These are phyloP conservation scores for Physocladia obscura DNA, from an alignment of 192 early-diverging fungal species.

Conservation along the genomic window DNA sequence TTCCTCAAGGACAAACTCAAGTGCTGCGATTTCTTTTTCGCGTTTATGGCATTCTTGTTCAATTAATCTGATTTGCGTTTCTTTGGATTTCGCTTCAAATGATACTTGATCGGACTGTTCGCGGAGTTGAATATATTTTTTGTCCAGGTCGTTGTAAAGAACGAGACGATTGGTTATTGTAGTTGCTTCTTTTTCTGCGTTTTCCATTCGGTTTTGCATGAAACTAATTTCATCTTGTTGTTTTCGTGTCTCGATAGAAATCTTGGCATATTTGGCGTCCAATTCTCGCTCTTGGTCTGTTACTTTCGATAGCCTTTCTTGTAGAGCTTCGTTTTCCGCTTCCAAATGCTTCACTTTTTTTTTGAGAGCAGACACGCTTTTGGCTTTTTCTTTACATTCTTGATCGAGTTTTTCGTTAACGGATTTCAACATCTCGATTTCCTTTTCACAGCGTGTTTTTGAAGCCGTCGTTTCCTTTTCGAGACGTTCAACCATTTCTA, in stretches of 20 bases:
- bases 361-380: slow-evolving; percentile 15
- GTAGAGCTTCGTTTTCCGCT: slow-evolving; percentile 25
- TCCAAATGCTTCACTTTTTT: slow-evolving; percentile 33
- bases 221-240: slow-evolving; percentile 24
- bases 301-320: neutral
- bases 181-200: slow-evolving; percentile 31
- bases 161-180: slow-evolving; percentile 26
- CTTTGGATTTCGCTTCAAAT: slow-evolving; percentile 24
- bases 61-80: neutral
- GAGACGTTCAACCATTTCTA: slow-evolving; percentile 34
- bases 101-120: slow-evolving; percentile 29
- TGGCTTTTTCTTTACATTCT: slow-evolving; percentile 34
- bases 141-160: slow-evolving; percentile 32
- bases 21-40: slow-evolving; percentile 20
- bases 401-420: slow-evolving; percentile 14
- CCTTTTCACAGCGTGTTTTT: slow-evolving; percentile 29
- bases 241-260: neutral
- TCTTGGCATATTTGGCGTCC: slow-evolving; percentile 7
- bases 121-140: slow-evolving; percentile 30
- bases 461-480: slow-evolving; percentile 32
- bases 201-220: slow-evolving; percentile 5
- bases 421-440: slow-evolving; percentile 18
- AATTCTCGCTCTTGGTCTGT: neutral
- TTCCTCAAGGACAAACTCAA: slow-evolving; percentile 21
- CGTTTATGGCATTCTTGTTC: neutral